Base-by-base conservation (phyloP, 139 green algal genomes). In the Volvox africanus region DNA sequence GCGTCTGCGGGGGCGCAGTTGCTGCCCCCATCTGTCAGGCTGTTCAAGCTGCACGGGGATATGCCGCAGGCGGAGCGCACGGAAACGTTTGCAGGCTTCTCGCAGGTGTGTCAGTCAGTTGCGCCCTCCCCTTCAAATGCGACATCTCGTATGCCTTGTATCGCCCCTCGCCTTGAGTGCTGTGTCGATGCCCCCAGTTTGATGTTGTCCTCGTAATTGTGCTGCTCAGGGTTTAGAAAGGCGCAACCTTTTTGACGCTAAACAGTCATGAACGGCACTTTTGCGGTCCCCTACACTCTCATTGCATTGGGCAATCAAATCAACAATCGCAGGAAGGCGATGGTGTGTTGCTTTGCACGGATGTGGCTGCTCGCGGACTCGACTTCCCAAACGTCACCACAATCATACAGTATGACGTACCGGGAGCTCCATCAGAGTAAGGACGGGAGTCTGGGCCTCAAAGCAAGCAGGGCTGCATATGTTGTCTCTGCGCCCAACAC, bases 391-490 rank as follows among this genome's bases (percentile, higher is more conserved):
- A 91, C 22, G 96, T 99, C n/a, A 94, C 94, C 44, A 86, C 82
- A 76, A 99, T 99, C 86, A 67, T 99, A 14, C 98, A 99, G 95
- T 99, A 97, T 79, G 98, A 99, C 89, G 93, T 98, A 28, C 97
- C 98, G 1, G 96, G 96, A 0, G 97, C 98, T 28, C 94, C 96
- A 6, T 86, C 94, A 44, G 97, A 99, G 88, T 94, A 62, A 91
- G 90, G 76, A 17, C 32, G 18, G 36, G n/a, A 28, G 44, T 14
- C 9, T 55, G 44, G 5, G 44, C 9, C 44, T 55, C 44, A 55
- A 55, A 55, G 9, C 44, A 55, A 9, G 44, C n/a, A n/a, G n/a
- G n/a, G n/a, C n/a, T n/a, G n/a, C n/a, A n/a, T n/a, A n/a, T n/a
- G n/a, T n/a, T n/a, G n/a, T n/a, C n/a, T n/a, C n/a, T n/a, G n/a